These are phyloP conservation scores for Raffaelea albimanens DNA, from an alignment of 2,329 filamentous ascomycete species.

Conservation along the genomic window DNA sequence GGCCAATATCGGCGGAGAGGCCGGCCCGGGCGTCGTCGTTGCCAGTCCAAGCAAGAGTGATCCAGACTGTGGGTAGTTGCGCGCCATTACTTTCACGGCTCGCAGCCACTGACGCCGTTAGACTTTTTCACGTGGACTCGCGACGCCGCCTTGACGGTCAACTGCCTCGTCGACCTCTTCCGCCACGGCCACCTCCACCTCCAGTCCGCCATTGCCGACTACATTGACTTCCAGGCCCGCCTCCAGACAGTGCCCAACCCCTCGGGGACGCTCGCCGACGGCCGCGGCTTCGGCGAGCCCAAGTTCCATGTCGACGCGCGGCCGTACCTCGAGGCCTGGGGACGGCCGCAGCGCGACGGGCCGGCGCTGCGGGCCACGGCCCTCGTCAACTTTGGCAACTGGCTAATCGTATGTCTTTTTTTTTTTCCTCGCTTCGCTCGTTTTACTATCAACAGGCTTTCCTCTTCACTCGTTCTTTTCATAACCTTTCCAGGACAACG, in stretches of 20 bases:
- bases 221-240: slow-evolving; percentile 55
- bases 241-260: slow-evolving; percentile 62
- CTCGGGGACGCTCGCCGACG: slow-evolving; percentile 47
- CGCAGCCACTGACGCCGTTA: background rate
- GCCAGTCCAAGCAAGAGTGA: background rate
- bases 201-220: slow-evolving; percentile 55
- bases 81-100: too few species aligned
- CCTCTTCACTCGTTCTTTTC: too few species aligned
- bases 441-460: too few species aligned
- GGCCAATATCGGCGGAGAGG: background rate
- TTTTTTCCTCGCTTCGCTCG: background rate
- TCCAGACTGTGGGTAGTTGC: background rate
- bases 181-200: slow-evolving; percentile 31
- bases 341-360: slow-evolving; percentile 68
- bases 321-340: slow-evolving; percentile 61
- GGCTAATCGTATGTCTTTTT: slow-evolving; percentile 39
- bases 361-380: slow-evolving; percentile 68
- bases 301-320: slow-evolving; percentile 60
- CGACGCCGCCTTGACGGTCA: slow-evolving; percentile 63
- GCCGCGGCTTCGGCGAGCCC: slow-evolving; percentile 56
- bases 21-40: background rate
- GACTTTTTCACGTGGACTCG: slow-evolving; percentile 57
- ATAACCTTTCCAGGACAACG: slow-evolving; percentile 33
- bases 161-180: slow-evolving; percentile 59
- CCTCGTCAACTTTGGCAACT: slow-evolving; percentile 62